Base-by-base conservation (phyloP, 1,139 yeast species). In the Lodderomyces metapsilosis region DNA sequence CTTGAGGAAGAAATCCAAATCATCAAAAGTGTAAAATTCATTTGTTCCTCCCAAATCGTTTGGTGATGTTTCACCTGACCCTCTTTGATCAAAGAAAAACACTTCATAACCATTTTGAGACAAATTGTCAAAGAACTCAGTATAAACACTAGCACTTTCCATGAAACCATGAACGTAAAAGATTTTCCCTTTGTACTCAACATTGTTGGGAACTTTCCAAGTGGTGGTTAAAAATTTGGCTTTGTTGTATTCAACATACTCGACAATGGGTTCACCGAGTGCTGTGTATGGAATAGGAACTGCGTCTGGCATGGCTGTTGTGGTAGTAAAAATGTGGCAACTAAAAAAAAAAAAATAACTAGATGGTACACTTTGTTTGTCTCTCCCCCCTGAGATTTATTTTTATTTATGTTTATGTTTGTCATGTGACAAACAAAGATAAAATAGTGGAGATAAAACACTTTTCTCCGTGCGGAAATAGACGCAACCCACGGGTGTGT, bases 61-160 rank as follows among this genome's bases (percentile, higher is more conserved):
- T 0, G 78, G 77, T 1, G 84, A 77, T 0, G 96, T 86, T 42
- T 72, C 75, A 4, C 96, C 97, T 9, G 91, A 82, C 1, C 98
- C 98, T 52, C 97, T 76, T 64, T 88, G 96, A 58, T 88, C 96
- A 59, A 80, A 91, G 51, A 78, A 78, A 55, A 84, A 82, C 2
- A 82, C 75, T 52, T 87, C 95, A 58, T 78, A 86, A 1, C 97
- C 97, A 4, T 56, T 52, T 23, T 58, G 59, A 1, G 82, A 70
- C 39, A 88, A 60, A 5, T 68, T 64, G 48, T 87, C 89, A 61
- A 82, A 80, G 36, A 78, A 61, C 42, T 79, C 77, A 35, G 72
- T 67, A 56, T 84, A 88, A 3, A 80, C 46, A 10, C 57, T 56
- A 8, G 78, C 66, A 45, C 75, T 76, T 57, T 91, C 98, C 17